phyloP scores from a whole-genome alignment of 1,284 basidiomycete species.

The Cryptococcus sp. region DNA sequence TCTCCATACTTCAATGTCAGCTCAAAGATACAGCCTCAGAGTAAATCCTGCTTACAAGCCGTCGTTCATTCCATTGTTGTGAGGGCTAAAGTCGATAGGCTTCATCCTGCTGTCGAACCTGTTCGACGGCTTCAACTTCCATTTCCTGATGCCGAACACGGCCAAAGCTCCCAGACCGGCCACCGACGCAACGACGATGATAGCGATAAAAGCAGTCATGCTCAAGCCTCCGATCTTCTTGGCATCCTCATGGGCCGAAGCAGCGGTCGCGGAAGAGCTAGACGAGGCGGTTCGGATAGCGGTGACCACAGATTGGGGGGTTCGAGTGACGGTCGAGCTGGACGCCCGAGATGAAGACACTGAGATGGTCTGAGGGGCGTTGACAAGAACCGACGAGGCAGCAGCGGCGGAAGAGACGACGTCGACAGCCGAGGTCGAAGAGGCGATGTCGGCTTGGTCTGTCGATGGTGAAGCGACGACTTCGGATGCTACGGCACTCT shows the following conservation, averaged over 20 bases:
- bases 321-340: neutral
- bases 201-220: constrained; percentile 59
- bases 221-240: constrained; percentile 34
- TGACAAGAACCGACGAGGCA: neutral
- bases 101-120: constrained; percentile 65
- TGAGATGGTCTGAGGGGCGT: neutral
- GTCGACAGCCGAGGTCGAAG: neutral
- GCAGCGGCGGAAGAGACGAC: neutral
- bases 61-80: constrained; percentile 54
- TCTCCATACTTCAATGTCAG: constrained; percentile 26
- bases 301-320: neutral
- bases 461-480: neutral
- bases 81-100: constrained; percentile 60
- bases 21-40: neutral
- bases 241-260: neutral
- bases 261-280: neutral
- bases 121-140: constrained; percentile 74
- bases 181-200: constrained; percentile 64
- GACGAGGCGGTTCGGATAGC: constrained; percentile 2
- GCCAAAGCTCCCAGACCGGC: constrained; percentile 63
- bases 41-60: constrained; percentile 22
- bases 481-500: neutral
- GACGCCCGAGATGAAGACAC: too few relatives aligned
- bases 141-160: constrained; percentile 81
- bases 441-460: neutral